Evolutionary conservation across 2,329 filamentous ascomycete species (phyloP).

Genomic region (Beauveria australis): DNA sequence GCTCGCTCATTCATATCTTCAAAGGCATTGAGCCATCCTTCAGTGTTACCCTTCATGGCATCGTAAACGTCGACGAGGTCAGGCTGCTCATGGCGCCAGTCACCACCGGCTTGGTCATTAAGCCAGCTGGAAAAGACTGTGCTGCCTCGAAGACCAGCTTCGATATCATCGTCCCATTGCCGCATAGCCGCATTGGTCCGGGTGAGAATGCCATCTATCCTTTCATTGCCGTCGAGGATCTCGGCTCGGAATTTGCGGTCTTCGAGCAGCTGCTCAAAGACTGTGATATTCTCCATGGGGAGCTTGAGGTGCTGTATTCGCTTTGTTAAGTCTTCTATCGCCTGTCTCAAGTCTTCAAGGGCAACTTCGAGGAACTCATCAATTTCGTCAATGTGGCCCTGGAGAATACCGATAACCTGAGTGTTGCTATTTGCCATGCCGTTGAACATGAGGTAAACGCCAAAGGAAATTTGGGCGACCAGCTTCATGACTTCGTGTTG

Average conservation of each 20-base stretch:
- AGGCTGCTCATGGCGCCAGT: constrained; percentile 53
- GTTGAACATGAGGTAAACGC: constrained; percentile 78
- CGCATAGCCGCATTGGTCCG: constrained; percentile 69
- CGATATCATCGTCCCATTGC: constrained; percentile 70
- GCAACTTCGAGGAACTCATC: constrained; percentile 84
- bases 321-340: constrained; percentile 69
- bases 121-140: constrained; percentile 72
- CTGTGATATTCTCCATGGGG: constrained; percentile 71
- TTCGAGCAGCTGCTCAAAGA: constrained; percentile 82
- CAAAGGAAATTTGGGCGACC: constrained; percentile 86
- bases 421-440: constrained; percentile 80
- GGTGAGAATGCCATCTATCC: constrained; percentile 82
- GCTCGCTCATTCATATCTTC: constrained; percentile 66
- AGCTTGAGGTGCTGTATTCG: constrained; percentile 73
- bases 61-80: constrained; percentile 65
- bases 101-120: constrained; percentile 51
- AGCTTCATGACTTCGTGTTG: constrained; percentile 88
- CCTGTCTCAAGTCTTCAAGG: constrained; percentile 74
- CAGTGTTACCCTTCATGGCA: constrained; percentile 87
- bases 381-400: constrained; percentile 87
- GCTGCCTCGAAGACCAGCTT: constrained; percentile 68
- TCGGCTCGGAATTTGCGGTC: constrained; percentile 74
- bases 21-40: constrained; percentile 81
- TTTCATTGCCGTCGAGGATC: constrained; percentile 79
- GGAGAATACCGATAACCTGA: constrained; percentile 81